Conservation (phyloP, 1,139 yeast species). For the Geotrichum europaeum region DNA sequence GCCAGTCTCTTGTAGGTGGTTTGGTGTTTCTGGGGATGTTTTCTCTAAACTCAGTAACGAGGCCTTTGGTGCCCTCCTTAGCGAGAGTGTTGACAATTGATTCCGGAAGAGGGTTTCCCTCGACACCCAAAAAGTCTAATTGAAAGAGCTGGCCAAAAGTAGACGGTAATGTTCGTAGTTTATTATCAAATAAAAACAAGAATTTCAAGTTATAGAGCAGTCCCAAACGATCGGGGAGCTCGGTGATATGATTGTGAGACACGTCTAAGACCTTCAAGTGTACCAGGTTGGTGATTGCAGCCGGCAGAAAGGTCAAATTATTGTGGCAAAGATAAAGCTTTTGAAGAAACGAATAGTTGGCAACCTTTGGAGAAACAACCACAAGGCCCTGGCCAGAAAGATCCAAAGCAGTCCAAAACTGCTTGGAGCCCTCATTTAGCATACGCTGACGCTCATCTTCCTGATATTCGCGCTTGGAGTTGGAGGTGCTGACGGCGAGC, state of each 20-base stretch:
- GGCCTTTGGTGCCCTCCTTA: slow-evolving; percentile 78
- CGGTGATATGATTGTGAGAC: slow-evolving; percentile 65
- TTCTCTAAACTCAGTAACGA: slow-evolving; percentile 76
- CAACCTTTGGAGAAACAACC: slow-evolving; percentile 63
- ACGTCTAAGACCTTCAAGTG: slow-evolving; percentile 80
- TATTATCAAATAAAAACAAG: slow-evolving; percentile 82
- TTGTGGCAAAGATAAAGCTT: slow-evolving; percentile 85
- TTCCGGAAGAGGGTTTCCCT: slow-evolving; percentile 81
- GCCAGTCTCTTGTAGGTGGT: slow-evolving; percentile 78
- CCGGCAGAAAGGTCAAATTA: slow-evolving; percentile 62
- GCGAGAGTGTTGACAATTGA: slow-evolving; percentile 62
- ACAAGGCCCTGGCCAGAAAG: slow-evolving; percentile 82
- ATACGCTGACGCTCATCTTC: slow-evolving; percentile 73
- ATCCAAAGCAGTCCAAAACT: slow-evolving; percentile 93
- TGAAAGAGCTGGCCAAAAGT: slow-evolving; percentile 85
- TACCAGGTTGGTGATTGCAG: slow-evolving; percentile 59
- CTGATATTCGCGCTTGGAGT: slow-evolving; percentile 48
- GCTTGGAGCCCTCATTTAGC: slow-evolving; percentile 66
- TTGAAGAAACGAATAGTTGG: slow-evolving; percentile 79
- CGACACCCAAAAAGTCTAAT: slow-evolving; percentile 81
- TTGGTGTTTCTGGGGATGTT: slow-evolving; percentile 60
- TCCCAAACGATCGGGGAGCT: slow-evolving; percentile 78
- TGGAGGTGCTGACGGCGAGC: slow-evolving; percentile 2
- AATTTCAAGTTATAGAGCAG: slow-evolving; percentile 73
- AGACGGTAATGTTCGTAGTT: slow-evolving; percentile 65